These are phyloP conservation scores for Trichoderma citrinoviride DNA, from an alignment of 2,329 filamentous ascomycete species.

Conservation along the genomic window DNA sequence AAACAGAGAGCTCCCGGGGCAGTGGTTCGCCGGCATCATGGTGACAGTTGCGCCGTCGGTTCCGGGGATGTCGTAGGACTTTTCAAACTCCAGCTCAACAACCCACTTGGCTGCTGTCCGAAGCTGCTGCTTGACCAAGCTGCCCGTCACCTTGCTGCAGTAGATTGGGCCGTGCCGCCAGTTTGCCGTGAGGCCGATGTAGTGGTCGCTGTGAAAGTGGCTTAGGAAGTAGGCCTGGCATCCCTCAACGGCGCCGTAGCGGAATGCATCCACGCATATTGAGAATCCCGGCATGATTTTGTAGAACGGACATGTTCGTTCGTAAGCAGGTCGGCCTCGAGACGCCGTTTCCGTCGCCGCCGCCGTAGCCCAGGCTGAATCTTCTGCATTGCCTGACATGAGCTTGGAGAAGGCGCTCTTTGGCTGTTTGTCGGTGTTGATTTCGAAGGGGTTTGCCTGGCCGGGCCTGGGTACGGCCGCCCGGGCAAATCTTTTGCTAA, in stretches of 20 bases:
- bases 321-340: conserved; percentile 79
- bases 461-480: conserved; percentile 72
- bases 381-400: conserved; percentile 90
- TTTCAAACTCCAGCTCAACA: conserved; percentile 80
- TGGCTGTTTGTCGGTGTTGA: conserved; percentile 42
- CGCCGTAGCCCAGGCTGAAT: conserved; percentile 83
- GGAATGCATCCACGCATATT: conserved; percentile 93
- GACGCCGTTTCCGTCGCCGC: conserved; percentile 75
- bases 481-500: conserved; percentile 61
- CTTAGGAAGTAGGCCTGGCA: conserved; percentile 95
- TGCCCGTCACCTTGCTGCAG: conserved; percentile 88
- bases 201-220: conserved; percentile 98
- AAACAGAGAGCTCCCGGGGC: conserved; percentile 90
- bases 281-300: conserved; percentile 93
- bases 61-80: conserved; percentile 71
- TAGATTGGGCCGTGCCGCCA: conserved; percentile 97
- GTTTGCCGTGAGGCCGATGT: conserved; percentile 80
- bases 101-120: conserved; percentile 84
- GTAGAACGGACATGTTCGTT: conserved; percentile 95
- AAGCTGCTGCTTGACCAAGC: conserved; percentile 82
- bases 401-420: conserved; percentile 84
- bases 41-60: conserved; percentile 83
- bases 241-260: conserved; percentile 88
- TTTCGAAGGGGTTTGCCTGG: conserved; percentile 73
- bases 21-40: conserved; percentile 96